Evolutionary conservation across 257 asterid genomes (phyloP).

Genomic region (Solanum raphanifolium): DNA sequence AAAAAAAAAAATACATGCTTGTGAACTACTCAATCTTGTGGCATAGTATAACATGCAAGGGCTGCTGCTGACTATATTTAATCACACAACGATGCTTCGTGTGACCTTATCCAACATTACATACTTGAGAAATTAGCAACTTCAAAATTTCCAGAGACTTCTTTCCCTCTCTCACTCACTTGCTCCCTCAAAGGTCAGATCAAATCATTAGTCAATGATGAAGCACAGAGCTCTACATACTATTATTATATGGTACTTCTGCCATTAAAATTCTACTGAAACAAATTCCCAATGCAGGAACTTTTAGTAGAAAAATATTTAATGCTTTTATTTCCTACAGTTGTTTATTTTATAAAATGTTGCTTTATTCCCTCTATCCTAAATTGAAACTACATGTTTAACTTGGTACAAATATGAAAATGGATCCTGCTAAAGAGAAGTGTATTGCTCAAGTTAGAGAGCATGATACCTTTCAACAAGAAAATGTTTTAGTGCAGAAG

Average conservation of each 20-base stretch:
- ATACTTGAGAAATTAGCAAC: neutral
- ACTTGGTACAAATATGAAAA: neutral
- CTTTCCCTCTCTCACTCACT: neutral
- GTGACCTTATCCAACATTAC: neutral
- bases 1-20: neutral
- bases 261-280: too few relatives aligned
- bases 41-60: neutral
- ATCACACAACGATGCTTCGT: neutral
- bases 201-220: too few relatives aligned
- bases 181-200: too few relatives aligned
- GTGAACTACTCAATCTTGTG: neutral
- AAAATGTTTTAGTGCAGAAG: too few relatives aligned
- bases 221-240: too few relatives aligned
- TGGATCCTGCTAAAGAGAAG: neutral
- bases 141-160: neutral
- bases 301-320: too few relatives aligned
- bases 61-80: neutral
- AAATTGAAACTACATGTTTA: neutral
- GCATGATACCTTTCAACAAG: neutral
- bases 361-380: neutral
- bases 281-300: too few relatives aligned
- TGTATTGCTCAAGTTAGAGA: neutral
- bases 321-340: neutral
- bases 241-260: too few relatives aligned
- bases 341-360: neutral